These are phyloP conservation scores for Sporothrix sp. DNA, from an alignment of 2,329 filamentous ascomycete species.

Conservation along the genomic window DNA sequence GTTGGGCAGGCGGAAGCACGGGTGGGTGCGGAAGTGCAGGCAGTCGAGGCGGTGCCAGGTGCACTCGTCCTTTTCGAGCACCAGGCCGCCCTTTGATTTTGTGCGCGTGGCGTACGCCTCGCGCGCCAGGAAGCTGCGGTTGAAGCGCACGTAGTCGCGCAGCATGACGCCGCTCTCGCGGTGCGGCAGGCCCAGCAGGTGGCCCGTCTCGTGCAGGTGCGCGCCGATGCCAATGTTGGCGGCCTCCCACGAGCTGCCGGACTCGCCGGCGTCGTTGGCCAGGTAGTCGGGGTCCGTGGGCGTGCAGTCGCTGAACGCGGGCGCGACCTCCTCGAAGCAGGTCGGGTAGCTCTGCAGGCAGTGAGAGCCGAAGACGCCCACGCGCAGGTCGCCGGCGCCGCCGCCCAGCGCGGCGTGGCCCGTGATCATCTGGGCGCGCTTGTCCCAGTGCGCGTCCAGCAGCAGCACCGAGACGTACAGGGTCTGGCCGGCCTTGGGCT, in stretches of 20 bases:
- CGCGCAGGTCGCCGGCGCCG: slow-evolving; percentile 58
- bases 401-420: slow-evolving; percentile 82
- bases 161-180: slow-evolving; percentile 90
- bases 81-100: slow-evolving; percentile 68
- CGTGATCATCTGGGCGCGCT: slow-evolving; percentile 54
- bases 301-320: slow-evolving; percentile 84
- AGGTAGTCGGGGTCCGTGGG: slow-evolving; percentile 71
- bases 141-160: slow-evolving; percentile 74
- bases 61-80: slow-evolving; percentile 72
- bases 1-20: slow-evolving; percentile 75
- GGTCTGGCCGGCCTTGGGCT: slow-evolving; percentile 63
- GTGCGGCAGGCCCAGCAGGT: slow-evolving; percentile 81
- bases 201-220: slow-evolving; percentile 83
- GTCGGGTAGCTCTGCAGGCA: slow-evolving; percentile 84
- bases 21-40: slow-evolving; percentile 80
- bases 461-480: slow-evolving; percentile 81
- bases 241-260: slow-evolving; percentile 90
- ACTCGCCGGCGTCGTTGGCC: slow-evolving; percentile 78
- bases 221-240: slow-evolving; percentile 89
- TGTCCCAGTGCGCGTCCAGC: slow-evolving; percentile 84
- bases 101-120: slow-evolving; percentile 85
- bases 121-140: slow-evolving; percentile 69
- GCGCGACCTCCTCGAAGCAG: slow-evolving; percentile 79
- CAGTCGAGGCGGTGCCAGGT: slow-evolving; percentile 84
- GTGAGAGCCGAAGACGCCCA: slow-evolving; percentile 89